A percentile compares a stretch with the other conserved stretches of the same genome.
phyloP scores from a whole-genome alignment of 345 rosid genomes.

The Excoecaria agallocha region DNA sequence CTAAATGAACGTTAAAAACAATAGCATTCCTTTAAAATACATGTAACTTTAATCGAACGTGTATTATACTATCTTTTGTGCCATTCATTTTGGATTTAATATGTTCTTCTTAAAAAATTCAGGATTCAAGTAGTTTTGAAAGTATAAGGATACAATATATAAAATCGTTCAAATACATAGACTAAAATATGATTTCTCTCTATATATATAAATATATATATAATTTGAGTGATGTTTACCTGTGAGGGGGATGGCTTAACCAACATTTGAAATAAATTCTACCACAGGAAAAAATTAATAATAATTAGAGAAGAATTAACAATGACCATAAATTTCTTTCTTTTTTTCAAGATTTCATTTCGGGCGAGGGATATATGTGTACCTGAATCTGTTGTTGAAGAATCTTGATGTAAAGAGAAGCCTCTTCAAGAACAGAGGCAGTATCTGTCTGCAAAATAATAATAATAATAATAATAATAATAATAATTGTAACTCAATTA shows the following conservation, averaged over 20 bases:
- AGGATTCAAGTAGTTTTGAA: too few relatives aligned
- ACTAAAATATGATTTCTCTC: too few relatives aligned
- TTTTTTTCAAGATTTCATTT: background rate
- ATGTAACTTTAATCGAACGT: too few relatives aligned
- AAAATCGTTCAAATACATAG: too few relatives aligned
- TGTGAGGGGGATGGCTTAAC: conserved; percentile 35
- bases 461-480: too few relatives aligned
- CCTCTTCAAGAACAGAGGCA: conserved; percentile 73
- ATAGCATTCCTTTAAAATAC: too few relatives aligned
- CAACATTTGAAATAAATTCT: conserved; percentile 49
- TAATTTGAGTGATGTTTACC: conserved; percentile 22
- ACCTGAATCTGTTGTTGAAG: conserved; percentile 66
- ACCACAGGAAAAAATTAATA: background rate
- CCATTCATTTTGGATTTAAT: too few relatives aligned
- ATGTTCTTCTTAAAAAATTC: too few relatives aligned
- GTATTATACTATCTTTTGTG: too few relatives aligned
- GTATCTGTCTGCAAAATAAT: conserved; percentile 56
- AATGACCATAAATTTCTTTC: background rate
- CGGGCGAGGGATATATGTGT: background rate
- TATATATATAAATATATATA: background rate
- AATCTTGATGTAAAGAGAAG: conserved; percentile 53
- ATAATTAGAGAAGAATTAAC: background rate
- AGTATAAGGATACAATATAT: too few relatives aligned
- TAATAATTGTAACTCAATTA: too few relatives aligned
- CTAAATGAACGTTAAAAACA: too few relatives aligned